Evolutionary conservation across 139 green algal species (phyloP).

Genomic region (Microglena sp.): DNA sequence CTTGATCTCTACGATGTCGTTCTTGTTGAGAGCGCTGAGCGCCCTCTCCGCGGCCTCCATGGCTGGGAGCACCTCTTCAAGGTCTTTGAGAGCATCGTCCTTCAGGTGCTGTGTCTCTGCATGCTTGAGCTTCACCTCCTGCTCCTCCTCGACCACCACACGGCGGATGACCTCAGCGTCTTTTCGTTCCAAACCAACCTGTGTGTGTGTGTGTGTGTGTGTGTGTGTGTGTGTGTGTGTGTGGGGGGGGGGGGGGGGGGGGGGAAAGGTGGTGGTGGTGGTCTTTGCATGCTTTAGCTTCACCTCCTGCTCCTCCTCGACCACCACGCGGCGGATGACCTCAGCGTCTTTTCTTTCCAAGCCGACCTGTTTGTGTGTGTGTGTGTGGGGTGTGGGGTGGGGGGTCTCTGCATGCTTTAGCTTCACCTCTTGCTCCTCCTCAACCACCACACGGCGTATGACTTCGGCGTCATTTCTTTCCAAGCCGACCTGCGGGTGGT

Average conservation of each 20-base stretch:
- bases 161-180: constrained; percentile 51
- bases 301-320: constrained; percentile 51
- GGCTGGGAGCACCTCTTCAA: constrained; percentile 47
- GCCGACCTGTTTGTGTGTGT: constrained; percentile 19
- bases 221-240: background rate
- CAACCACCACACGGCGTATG: constrained; percentile 44
- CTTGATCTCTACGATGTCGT: constrained; percentile 76
- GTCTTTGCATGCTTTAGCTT: constrained; percentile 17
- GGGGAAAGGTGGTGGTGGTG: too few species aligned
- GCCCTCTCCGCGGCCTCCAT: constrained; percentile 62
- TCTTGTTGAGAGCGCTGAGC: constrained; percentile 72
- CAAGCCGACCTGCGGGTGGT: constrained; percentile 19
- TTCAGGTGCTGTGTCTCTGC: constrained; percentile 23
- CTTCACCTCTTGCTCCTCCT: constrained; percentile 52
- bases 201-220: background rate
- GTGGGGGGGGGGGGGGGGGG: background rate
- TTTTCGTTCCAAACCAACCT: constrained; percentile 42
- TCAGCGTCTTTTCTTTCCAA: constrained; percentile 52
- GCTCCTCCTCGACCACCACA: constrained; percentile 53
- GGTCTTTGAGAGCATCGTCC: constrained; percentile 46
- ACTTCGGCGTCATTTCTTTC: constrained; percentile 53
- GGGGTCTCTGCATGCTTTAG: constrained; percentile 17
- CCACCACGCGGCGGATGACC: constrained; percentile 45
- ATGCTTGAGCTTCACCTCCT: constrained; percentile 30
- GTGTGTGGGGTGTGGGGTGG: too few species aligned